Evolutionary conservation across 495 filamentous ascomycete genomes (phyloP).

Genomic region (Usnea hakonensis): DNA sequence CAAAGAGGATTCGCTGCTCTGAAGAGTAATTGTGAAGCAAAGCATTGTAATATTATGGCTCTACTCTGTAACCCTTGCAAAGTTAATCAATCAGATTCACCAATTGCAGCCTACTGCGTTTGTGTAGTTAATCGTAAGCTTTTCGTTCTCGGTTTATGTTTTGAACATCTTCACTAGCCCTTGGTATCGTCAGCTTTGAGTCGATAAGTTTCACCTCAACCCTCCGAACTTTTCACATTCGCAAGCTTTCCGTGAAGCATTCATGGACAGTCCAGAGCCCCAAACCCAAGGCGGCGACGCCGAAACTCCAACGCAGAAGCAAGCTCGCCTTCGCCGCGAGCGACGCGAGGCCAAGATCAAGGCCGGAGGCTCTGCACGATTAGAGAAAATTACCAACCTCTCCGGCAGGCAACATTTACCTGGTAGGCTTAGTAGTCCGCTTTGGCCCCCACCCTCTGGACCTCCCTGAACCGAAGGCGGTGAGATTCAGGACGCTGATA

Average conservation of each 20-base stretch:
- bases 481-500: too few relatives aligned
- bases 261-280: constrained; percentile 6
- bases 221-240: not conserved
- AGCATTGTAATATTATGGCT: not conserved
- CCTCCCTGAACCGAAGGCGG: too few relatives aligned
- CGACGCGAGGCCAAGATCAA: constrained; percentile 84
- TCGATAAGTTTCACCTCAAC: not conserved
- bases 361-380: constrained; percentile 66
- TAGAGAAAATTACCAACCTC: constrained; percentile 77
- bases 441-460: constrained; percentile 14
- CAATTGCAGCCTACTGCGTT: not conserved
- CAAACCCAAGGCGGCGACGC: constrained; percentile 8
- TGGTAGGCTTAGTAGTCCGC: constrained; percentile 25
- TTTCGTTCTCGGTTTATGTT: too few relatives aligned
- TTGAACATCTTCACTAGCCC: too few relatives aligned
- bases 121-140: not conserved
- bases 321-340: constrained; percentile 81
- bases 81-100: not conserved
- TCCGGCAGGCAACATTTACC: constrained; percentile 54
- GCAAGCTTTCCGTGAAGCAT: not conserved
- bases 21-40: not conserved
- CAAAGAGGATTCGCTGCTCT: not conserved
- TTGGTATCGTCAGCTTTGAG: not conserved
- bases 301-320: constrained; percentile 52
- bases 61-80: not conserved